Base-by-base conservation (phyloP, 2,329 filamentous ascomycete species). In the Scedosporium boydii region DNA sequence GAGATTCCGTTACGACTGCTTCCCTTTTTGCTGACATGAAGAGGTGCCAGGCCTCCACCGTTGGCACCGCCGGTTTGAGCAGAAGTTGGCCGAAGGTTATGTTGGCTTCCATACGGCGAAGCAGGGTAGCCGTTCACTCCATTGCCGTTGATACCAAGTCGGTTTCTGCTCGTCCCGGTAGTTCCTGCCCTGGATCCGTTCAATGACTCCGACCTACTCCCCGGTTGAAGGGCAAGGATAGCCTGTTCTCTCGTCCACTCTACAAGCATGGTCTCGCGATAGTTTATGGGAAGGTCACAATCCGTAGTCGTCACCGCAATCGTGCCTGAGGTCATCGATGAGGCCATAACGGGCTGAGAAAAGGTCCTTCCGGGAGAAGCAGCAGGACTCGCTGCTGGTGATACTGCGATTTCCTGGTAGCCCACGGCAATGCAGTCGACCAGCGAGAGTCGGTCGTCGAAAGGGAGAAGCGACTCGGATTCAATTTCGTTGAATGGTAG, bases 221-320 rank as follows among this genome's bases (percentile, higher is more conserved):
- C 83, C 62, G 89, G 85, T 64, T 89, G 85, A 58, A 90, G 81
- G 44, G 84, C 80, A 10, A 87, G 83, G 60, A 95, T 77, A 38
- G 89, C 89, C 14, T 79, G 76, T 23, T 96, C 92, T 69, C 87
- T 87, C 46, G 86, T 88, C 93, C 93, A 97, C 58, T 90, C 84
- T 21, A 83, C 79, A 63, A 91, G 77, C 83, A 97, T 90, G 67
- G 90, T 83, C 65, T 95, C 90, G 66, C 82, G 86, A 67, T 91
- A 84, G 29, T 78, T 80, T 16, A 77, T 72, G 0, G 91, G 89
- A 2, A 96, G 77, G 63, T 87, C 81, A n/a, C 76, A 73, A 42
- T 80, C 77, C 4, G 70, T 69, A 23, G 78, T 71, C 60, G 71
- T 64, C 1, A 74, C 70, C 7, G 58, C 64, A 18, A 62, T 53